Percentiles rank a stretch among this genome's conserved stretches.
phyloP scores from a whole-genome alignment of 2,329 filamentous ascomycete species.

The Apiospora kogelbergensis region DNA sequence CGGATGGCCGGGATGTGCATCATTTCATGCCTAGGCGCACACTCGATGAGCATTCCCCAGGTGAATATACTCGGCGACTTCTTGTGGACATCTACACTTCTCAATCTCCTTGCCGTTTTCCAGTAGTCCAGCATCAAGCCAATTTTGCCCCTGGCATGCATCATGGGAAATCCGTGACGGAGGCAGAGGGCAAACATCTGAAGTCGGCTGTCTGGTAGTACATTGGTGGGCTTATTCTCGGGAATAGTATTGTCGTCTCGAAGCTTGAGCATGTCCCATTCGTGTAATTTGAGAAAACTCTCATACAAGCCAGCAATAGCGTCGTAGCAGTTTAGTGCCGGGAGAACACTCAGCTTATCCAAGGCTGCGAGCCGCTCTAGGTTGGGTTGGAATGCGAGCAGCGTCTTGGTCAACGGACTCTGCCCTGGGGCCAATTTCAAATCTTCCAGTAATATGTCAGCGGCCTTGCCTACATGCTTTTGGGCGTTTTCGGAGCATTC shows the following conservation, averaged over 20 bases:
- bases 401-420: slow-evolving; percentile 66
- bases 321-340: slow-evolving; percentile 73
- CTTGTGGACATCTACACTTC: slow-evolving; percentile 34
- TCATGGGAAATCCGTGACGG: slow-evolving; percentile 67
- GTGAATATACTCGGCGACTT: slow-evolving; percentile 42
- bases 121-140: slow-evolving; percentile 78
- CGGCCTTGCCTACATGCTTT: slow-evolving; percentile 61
- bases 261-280: slow-evolving; percentile 65
- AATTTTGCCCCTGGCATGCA: slow-evolving; percentile 67
- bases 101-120: slow-evolving; percentile 60
- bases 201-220: slow-evolving; percentile 28
- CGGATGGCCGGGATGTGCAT: slow-evolving; percentile 60
- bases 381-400: slow-evolving; percentile 71
- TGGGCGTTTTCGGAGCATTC: slow-evolving; percentile 58
- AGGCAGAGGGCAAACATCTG: slow-evolving; percentile 64
- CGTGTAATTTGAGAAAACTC: slow-evolving; percentile 67
- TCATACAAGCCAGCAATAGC: slow-evolving; percentile 72
- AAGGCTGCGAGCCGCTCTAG: slow-evolving; percentile 67
- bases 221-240: slow-evolving; percentile 40
- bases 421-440: slow-evolving; percentile 60
- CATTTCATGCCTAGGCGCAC: slow-evolving; percentile 45
- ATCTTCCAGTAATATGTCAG: slow-evolving; percentile 64
- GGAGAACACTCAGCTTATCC: slow-evolving; percentile 69
- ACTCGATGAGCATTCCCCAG: slow-evolving; percentile 70
- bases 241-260: slow-evolving; percentile 46